Evolutionary conservation across 129 eudicot species (phyloP).

Genomic region (Flaveria sonorensis): DNA sequence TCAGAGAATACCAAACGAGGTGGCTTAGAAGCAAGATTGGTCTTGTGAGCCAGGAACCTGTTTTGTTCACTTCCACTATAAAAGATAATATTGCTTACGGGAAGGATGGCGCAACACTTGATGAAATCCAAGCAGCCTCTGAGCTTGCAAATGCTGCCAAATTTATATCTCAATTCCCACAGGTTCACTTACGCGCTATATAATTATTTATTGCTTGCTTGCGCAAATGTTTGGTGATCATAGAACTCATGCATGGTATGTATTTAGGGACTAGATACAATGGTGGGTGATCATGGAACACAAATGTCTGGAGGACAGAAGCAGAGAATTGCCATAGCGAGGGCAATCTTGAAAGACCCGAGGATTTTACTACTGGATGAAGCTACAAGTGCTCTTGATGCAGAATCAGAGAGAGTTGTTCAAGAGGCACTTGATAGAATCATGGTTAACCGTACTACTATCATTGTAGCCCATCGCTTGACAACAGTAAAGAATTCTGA

Average conservation of each 20-base stretch:
- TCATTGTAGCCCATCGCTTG: conserved; percentile 81
- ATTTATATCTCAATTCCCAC: conserved; percentile 66
- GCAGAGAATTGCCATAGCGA: conserved; percentile 77
- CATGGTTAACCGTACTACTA: conserved; percentile 71
- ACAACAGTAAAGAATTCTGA: conserved; percentile 64
- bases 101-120: conserved; percentile 59
- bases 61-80: conserved; percentile 60
- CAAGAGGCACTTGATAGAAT: conserved; percentile 82
- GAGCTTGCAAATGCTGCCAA: conserved; percentile 80
- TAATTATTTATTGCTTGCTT: not conserved
- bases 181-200: conserved; percentile 66
- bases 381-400: conserved; percentile 82
- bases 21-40: conserved; percentile 78
- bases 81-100: conserved; percentile 76
- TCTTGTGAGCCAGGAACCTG: conserved; percentile 87
- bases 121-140: conserved; percentile 64
- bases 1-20: conserved; percentile 62
- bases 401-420: conserved; percentile 75
- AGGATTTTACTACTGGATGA: conserved; percentile 69
- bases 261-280: conserved; percentile 58
- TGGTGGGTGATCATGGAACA: conserved; percentile 80
- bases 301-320: conserved; percentile 82
- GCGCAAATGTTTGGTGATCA: not conserved
- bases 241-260: not conserved
- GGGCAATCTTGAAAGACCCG: conserved; percentile 74